These are phyloP conservation scores for Warburgia ugandensis DNA, from an alignment of 164 flowering plant genomes.

Conservation along the genomic window DNA sequence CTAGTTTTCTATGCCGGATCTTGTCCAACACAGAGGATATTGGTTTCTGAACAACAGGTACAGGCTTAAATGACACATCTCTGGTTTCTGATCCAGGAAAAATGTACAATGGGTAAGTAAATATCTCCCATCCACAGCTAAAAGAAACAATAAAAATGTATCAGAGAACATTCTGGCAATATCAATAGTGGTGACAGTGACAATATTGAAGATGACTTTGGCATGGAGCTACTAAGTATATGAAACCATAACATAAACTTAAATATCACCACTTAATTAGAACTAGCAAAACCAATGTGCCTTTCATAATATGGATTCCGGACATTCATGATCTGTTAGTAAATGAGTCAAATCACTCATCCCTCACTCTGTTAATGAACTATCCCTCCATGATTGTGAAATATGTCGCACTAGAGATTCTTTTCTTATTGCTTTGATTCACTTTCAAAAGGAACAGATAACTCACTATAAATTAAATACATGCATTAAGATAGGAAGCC, in stretches of 20 bases:
- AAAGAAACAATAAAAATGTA: background rate
- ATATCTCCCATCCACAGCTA: background rate
- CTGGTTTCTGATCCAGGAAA: constrained; percentile 46
- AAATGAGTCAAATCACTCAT: no score
- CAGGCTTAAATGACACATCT: constrained; percentile 65
- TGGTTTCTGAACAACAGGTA: constrained; percentile 60
- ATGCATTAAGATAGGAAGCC: background rate
- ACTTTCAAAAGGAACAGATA: background rate
- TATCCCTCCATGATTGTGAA: no score
- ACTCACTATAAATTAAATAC: background rate
- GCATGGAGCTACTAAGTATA: no score
- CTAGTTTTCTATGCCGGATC: constrained; percentile 69
- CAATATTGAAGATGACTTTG: no score
- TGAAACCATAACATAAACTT: no score
- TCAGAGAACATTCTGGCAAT: background rate
- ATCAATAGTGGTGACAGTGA: background rate
- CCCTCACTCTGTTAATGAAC: no score
- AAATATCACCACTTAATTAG: no score
- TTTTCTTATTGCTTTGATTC: no score
- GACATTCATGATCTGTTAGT: no score
- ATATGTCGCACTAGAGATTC: no score
- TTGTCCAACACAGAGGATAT: constrained; percentile 77
- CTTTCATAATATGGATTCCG: no score
- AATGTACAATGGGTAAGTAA: background rate
- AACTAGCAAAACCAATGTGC: no score